Percentiles rank a stretch among this genome's conserved stretches.
Conservation (phyloP, 2,329 filamentous ascomycete genomes). For the Blastomyces parvus region DNA sequence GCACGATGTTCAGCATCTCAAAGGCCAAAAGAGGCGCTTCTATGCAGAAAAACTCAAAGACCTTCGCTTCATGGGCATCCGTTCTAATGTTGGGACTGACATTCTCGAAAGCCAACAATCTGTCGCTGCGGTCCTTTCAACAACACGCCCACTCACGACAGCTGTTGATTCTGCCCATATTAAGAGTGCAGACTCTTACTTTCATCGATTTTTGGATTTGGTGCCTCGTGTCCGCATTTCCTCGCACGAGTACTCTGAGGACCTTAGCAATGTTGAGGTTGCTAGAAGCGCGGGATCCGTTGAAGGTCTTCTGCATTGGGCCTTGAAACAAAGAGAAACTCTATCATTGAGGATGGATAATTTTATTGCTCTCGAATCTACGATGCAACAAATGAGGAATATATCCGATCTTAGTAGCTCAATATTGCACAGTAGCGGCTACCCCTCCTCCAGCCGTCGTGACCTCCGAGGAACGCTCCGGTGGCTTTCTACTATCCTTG, state of each 20-base stretch:
- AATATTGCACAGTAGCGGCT: conserved; percentile 20
- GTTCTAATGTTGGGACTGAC: conserved; percentile 67
- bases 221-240: conserved; percentile 58
- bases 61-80: conserved; percentile 80
- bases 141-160: conserved; percentile 35
- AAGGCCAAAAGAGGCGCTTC: conserved; percentile 78
- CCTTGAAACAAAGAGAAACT: conserved; percentile 32
- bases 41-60: conserved; percentile 81
- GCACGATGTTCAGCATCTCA: conserved; percentile 73
- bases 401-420: conserved; percentile 23
- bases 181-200: conserved; percentile 56
- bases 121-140: conserved; percentile 58
- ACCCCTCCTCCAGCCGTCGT: conserved; percentile 12
- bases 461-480: conserved; percentile 25
- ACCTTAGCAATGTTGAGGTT: conserved; percentile 72
- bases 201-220: conserved; percentile 69
- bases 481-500: conserved; percentile 64
- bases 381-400: conserved; percentile 25
- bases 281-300: conserved; percentile 70
- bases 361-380: conserved; percentile 24
- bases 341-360: conserved; percentile 27
- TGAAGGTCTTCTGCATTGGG: conserved; percentile 65
- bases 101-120: conserved; percentile 64
- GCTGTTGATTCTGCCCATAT: conserved; percentile 17
- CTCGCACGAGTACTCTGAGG: conserved; percentile 66